These are phyloP conservation scores for Pseudogymnoascus sp. DNA, from an alignment of 2,329 filamentous ascomycete species.

Conservation along the genomic window DNA sequence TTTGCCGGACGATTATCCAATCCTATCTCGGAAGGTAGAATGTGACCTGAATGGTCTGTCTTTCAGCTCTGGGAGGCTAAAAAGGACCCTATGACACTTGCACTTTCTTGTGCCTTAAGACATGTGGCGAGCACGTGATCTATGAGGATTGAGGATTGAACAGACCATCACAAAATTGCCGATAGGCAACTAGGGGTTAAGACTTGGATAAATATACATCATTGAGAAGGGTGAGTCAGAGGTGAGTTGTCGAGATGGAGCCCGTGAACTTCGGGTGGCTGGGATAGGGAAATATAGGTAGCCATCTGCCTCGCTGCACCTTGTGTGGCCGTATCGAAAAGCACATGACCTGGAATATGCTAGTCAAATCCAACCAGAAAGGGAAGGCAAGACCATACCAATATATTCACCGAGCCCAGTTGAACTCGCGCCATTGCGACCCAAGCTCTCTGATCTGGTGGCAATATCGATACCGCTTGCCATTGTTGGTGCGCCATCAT, in stretches of 20 bases:
- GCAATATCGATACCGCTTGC: background rate
- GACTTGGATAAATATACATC: slow-evolving; percentile 6
- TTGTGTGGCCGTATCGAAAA: slow-evolving; percentile 4
- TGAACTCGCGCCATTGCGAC: slow-evolving; percentile 7
- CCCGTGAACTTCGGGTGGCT: background rate
- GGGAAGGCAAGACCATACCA: slow-evolving; percentile 6
- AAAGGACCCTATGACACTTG: background rate
- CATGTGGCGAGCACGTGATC: slow-evolving; percentile 3
- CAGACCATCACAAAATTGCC: background rate
- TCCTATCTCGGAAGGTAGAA: background rate
- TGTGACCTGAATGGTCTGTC: background rate
- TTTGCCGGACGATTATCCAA: slow-evolving; percentile 2
- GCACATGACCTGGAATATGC: slow-evolving; percentile 5
- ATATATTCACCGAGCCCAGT: background rate
- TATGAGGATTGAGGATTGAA: slow-evolving; percentile 3
- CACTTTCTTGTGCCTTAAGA: background rate
- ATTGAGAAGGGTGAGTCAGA: background rate
- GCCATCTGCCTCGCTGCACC: slow-evolving; percentile 2
- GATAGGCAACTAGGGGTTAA: background rate
- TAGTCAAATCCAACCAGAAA: slow-evolving; percentile 1
- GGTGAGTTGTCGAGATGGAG: background rate
- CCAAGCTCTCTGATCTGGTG: slow-evolving; percentile 7
- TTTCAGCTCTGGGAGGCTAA: background rate
- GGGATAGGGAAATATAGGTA: slow-evolving; percentile 5
- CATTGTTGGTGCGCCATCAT: background rate